Evolutionary conservation across 2,329 filamentous ascomycete genomes (phyloP).

Genomic region (Aaosphaeria pasadenensis): DNA sequence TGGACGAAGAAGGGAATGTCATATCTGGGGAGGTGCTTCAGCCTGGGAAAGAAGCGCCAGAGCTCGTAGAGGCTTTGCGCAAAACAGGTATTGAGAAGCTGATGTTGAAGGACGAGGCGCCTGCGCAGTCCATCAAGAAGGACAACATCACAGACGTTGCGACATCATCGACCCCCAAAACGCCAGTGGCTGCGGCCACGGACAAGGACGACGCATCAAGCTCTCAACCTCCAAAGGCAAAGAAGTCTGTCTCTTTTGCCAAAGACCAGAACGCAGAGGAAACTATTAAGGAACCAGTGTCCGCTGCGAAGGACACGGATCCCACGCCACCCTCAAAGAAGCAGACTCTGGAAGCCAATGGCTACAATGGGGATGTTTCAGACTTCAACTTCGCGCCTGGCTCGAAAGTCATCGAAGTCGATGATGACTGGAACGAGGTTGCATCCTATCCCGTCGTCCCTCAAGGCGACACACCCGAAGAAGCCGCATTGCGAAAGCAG

Average conservation of each 20-base stretch:
- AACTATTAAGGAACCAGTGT: too few species aligned
- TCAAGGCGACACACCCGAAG: slow-evolving; percentile 73
- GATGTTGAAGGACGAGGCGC: slow-evolving; percentile 8
- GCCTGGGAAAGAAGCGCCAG: slow-evolving; percentile 65
- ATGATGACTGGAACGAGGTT: slow-evolving; percentile 41
- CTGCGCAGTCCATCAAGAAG: not conserved
- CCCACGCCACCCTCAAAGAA: slow-evolving; percentile 5
- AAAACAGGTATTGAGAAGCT: slow-evolving; percentile 65
- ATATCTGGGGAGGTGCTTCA: slow-evolving; percentile 52
- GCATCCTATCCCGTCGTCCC: slow-evolving; percentile 58
- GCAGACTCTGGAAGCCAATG: slow-evolving; percentile 11
- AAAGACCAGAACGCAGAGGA: slow-evolving; percentile 54
- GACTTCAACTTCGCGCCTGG: slow-evolving; percentile 28
- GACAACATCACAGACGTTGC: not conserved
- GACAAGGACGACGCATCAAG: not conserved
- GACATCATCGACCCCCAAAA: not conserved
- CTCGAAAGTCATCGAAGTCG: slow-evolving; percentile 42
- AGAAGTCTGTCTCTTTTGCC: slow-evolving; percentile 62
- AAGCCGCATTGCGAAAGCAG: slow-evolving; percentile 74
- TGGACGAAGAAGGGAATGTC: slow-evolving; percentile 88
- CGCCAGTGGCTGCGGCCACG: not conserved
- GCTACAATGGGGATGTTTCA: slow-evolving; percentile 25
- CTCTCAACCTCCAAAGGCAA: not conserved
- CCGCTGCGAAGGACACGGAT: not conserved
- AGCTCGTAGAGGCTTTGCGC: slow-evolving; percentile 68